Base-by-base conservation (phyloP, 192 early-diverging fungal species). In the Endogone sp. region DNA sequence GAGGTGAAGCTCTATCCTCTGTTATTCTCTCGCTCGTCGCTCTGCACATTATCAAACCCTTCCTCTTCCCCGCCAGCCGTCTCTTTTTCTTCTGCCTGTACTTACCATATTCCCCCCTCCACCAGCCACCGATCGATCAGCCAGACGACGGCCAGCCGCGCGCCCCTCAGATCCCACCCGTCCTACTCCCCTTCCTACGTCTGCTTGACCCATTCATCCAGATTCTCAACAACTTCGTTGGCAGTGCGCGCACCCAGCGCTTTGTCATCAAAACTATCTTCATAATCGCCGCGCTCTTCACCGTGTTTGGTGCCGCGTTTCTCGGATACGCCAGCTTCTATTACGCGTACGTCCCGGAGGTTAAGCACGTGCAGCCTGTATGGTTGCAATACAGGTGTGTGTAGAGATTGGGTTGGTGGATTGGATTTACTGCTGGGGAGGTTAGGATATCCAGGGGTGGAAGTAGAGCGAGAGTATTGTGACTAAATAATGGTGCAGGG, bases 301-400 rank as follows among this genome's bases (percentile, higher is more conserved):
- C 72, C 0, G 66, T 82, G 9, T 56, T 79, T 20, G 64, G 66
- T 11, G 56, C 77, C 23, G 73, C 81, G 31, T 27, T 80, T 10
- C 26, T 73, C 3, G 67, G 75, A 49, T 82, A 82, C 54, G 37
- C 79, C 21, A 69, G 66, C 21, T 82, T 82, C 67, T 82, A 82
- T 60, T 77, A 69, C 75, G 8, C 77, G 11, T 79, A 77, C 56
- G 71, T 82, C 27, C 81, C 81, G 9, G 71, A 80, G 56, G 75
- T 79, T 30, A 70, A 70, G 57, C 77, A 79, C 61, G 73, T 65
- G n/a, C 73, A 74, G 16, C 78, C 75, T 8, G 37, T 82, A 3
- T 75, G 78, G 58, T 37, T 82, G 21, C 77, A 82, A 74, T 82
- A 82, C n/a, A 60, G 24, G 59, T 60, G 21, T 60, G 59, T 60